Base-by-base conservation (phyloP, 306 rosid species). In the Cicer bijugum region DNA sequence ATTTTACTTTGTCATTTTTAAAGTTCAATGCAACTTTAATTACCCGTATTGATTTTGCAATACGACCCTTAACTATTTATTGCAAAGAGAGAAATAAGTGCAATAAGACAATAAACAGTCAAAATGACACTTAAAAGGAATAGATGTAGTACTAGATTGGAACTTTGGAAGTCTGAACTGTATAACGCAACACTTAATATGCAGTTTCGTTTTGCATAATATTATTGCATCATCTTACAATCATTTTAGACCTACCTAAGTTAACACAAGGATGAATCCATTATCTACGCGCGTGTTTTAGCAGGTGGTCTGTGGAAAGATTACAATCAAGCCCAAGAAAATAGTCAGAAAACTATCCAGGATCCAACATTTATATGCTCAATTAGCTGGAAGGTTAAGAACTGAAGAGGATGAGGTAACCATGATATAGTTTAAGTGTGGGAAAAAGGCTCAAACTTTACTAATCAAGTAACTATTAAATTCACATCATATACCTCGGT, bases 341-440 rank as follows among this genome's bases (percentile, higher is more conserved):
- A 78, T 84, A 50, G 81, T 94, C 55, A 75, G 90, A 63, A 94
- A 89, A 82, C 96, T 94, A 59, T 87, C 90, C 1, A 86, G 97
- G 83, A 86, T 94, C 62, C 99, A 91, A 82, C 99, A 89, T 85
- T 82, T 94, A 79, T 91, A 75, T 78, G 91, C 97, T 53, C 89
- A 85, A 81, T 76, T 91, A 85, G 46, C 84, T 1, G 95, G 96
- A 67, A 86, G 81, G 80, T 81, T 91, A 78, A 82, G 74, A 86
- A 84, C 84, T 6, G 91, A 91, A 82, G 96, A 88, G 44, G 97
- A 94, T 67, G 99, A 94, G 96, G 99, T 94, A 85, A 71, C 60
- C 62, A n/a, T 38, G 14, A 40, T 56, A 58, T 12, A 58, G n/a
- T 76, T 63, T 55, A 44, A 39, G 16, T 72, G 16, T 72, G 14